Evolutionary conservation across 225 moss, liverwort and hornwort genomes (phyloP).

Genomic region (Pleurozium schreberi): DNA sequence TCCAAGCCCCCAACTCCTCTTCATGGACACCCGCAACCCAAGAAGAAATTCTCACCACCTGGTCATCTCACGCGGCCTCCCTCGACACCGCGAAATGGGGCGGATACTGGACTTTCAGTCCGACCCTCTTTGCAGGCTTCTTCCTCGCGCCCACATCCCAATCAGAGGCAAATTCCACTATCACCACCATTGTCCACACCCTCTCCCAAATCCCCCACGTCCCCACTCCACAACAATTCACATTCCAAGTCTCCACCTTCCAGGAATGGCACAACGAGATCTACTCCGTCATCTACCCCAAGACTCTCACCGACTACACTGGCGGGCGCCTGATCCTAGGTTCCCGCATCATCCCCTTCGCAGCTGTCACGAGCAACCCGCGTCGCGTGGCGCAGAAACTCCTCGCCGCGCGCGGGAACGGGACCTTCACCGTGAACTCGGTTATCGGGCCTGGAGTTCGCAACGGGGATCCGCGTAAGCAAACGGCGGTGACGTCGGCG

Average conservation of each 20-base stretch:
- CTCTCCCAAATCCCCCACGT: neutral
- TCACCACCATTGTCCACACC: neutral
- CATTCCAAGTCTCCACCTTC: neutral
- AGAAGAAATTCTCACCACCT: slow-evolving; percentile 1
- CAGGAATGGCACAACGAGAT: neutral
- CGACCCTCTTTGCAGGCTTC: neutral
- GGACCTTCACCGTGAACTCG: neutral
- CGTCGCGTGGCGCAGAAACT: neutral
- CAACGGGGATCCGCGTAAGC: neutral
- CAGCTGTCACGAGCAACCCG: neutral
- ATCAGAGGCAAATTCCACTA: neutral
- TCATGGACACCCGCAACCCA: neutral
- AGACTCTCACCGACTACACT: neutral
- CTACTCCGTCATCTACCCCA: neutral
- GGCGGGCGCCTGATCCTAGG: neutral
- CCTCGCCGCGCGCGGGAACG: neutral
- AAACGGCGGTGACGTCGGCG: neutral
- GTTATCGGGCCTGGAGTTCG: neutral
- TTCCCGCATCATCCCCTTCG: neutral
- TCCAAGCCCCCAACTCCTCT: neutral
- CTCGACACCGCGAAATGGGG: neutral
- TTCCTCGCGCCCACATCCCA: neutral
- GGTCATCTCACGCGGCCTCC: neutral
- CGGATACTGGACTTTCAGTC: neutral
- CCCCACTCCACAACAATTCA: neutral